Conservation (phyloP, 257 asterid species). For the Gentiana dahurica region DNA sequence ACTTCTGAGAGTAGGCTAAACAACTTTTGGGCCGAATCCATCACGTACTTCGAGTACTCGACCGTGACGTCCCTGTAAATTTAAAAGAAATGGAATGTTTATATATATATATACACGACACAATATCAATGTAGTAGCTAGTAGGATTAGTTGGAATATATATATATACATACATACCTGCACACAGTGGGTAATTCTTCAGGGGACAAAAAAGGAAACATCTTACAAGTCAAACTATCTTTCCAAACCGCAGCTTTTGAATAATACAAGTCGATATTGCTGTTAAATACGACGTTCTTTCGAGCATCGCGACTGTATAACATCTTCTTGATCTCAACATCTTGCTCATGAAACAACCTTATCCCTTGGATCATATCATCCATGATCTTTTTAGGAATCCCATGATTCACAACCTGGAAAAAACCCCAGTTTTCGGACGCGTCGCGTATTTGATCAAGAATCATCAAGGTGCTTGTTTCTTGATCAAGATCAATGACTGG, state of each 20-base stretch:
- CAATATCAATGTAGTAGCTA: too few relatives aligned
- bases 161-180: background rate
- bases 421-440: slow-evolving; percentile 41
- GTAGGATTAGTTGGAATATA: too few relatives aligned
- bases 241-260: slow-evolving; percentile 14
- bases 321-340: slow-evolving; percentile 3
- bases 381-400: slow-evolving; percentile 13
- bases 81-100: background rate
- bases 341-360: slow-evolving; percentile 18
- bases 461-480: slow-evolving; percentile 13
- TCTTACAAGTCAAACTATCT: slow-evolving; percentile 9
- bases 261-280: slow-evolving; percentile 8
- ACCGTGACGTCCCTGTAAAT: slow-evolving; percentile 8
- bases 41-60: slow-evolving; percentile 1
- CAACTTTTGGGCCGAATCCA: slow-evolving; percentile 1
- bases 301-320: slow-evolving; percentile 1
- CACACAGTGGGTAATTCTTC: slow-evolving; percentile 10
- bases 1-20: slow-evolving; percentile 13
- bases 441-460: slow-evolving; percentile 21
- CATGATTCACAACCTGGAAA: slow-evolving; percentile 44
- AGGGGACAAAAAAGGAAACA: slow-evolving; percentile 4
- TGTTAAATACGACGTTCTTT: slow-evolving; percentile 2
- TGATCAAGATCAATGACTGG: slow-evolving; percentile 36
- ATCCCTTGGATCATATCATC: slow-evolving; percentile 23
- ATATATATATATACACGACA: background rate